These are phyloP conservation scores for Veloporphyrellus conicus DNA, from an alignment of 1,284 basidiomycete genomes.

Conservation along the genomic window DNA sequence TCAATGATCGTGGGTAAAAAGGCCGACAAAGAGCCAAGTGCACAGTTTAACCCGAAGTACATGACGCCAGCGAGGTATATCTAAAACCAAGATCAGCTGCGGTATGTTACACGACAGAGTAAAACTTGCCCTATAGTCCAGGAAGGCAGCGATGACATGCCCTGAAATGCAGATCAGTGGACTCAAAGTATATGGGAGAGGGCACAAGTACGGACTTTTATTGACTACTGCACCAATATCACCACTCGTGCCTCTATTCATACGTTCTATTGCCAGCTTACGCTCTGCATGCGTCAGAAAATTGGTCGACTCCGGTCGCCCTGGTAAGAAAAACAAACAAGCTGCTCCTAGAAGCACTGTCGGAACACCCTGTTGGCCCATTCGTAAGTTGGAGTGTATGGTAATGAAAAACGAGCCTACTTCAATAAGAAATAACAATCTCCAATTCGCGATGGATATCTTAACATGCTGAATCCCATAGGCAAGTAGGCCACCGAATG, in stretches of 20 bases:
- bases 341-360: conserved; percentile 64
- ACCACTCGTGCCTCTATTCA: conserved; percentile 65
- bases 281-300: conserved; percentile 73
- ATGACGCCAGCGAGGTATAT: conserved; percentile 62
- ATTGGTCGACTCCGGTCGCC: conserved; percentile 70
- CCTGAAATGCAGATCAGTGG: conserved; percentile 32
- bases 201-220: conserved; percentile 43
- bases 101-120: neutral
- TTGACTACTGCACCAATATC: conserved; percentile 68
- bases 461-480: conserved; percentile 64
- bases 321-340: conserved; percentile 65
- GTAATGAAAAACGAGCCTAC: conserved; percentile 32
- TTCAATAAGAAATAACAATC: conserved; percentile 74
- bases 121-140: conserved; percentile 63
- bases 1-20: conserved; percentile 83
- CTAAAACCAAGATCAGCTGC: conserved; percentile 31
- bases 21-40: conserved; percentile 73
- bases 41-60: conserved; percentile 77
- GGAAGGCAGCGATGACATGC: conserved; percentile 61
- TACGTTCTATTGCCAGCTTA: conserved; percentile 65
- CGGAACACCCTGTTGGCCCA: conserved; percentile 52
- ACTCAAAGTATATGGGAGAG: neutral
- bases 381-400: neutral
- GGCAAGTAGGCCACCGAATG: conserved; percentile 72
- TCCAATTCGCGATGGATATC: conserved; percentile 53